A percentile compares a stretch with the other conserved stretches of the same genome.
Conservation (phyloP, 2,329 filamentous ascomycete species). For the Aureobasidium sp. region DNA sequence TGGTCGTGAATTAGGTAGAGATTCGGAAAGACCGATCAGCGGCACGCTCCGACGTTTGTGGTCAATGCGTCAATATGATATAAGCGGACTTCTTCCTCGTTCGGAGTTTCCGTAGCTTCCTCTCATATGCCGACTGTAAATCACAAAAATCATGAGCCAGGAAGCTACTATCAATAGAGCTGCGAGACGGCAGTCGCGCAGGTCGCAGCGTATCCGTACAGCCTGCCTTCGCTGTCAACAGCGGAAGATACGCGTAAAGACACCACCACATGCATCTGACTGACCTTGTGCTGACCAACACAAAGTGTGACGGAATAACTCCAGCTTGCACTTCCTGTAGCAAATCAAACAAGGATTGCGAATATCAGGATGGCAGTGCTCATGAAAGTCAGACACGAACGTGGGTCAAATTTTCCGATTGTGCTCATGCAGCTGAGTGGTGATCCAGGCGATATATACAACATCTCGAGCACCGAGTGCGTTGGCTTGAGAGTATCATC, state of each 20-base stretch:
- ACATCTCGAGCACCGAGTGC: not conserved
- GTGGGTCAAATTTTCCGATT: not conserved
- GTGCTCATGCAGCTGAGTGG: not conserved
- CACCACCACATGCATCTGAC: not conserved
- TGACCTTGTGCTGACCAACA: not conserved
- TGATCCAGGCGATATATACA: not conserved
- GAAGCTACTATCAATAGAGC: not conserved
- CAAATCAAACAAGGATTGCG: not conserved
- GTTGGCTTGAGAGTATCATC: not conserved
- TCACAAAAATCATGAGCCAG: not conserved
- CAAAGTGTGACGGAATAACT: not conserved
- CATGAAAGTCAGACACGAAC: not conserved
- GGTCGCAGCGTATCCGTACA: not conserved
- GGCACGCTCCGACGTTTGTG: too few species aligned
- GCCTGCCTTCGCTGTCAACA: constrained; percentile 3
- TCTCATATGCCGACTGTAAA: not conserved
- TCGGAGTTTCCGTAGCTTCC: not conserved
- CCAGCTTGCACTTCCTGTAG: not conserved
- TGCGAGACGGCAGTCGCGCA: not conserved
- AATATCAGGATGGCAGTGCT: not conserved
- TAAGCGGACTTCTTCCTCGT: too few species aligned
- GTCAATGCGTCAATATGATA: too few species aligned
- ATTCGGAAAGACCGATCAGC: too few species aligned
- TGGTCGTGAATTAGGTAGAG: too few species aligned
- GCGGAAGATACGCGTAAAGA: not conserved